These are phyloP conservation scores for Chamaecrista fasciculata DNA, from an alignment of 306 rosid species.

Conservation along the genomic window DNA sequence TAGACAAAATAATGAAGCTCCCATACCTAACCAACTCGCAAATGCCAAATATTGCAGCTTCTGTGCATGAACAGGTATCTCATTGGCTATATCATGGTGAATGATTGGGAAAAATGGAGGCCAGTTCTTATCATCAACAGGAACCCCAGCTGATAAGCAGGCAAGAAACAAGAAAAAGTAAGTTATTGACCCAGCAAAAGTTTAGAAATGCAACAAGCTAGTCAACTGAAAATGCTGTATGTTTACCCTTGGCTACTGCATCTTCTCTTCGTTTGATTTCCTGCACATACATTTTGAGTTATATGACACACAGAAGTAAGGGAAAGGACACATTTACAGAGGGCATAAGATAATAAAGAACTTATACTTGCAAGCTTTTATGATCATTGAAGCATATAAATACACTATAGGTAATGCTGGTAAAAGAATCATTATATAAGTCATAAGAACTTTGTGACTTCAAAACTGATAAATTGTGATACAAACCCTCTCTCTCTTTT, in stretches of 20 bases:
- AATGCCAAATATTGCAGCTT: constrained; percentile 93
- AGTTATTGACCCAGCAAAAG: constrained; percentile 22
- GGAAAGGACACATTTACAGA: constrained; percentile 17
- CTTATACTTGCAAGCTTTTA: constrained; percentile 6
- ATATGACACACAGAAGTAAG: constrained; percentile 27
- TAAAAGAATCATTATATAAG: constrained; percentile 17
- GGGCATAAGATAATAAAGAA: constrained; percentile 12
- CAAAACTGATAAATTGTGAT: constrained; percentile 3
- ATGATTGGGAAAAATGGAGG: constrained; percentile 94
- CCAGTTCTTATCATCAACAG: constrained; percentile 88
- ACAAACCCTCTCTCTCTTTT: constrained; percentile 72
- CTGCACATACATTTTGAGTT: constrained; percentile 44
- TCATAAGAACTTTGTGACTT: neutral
- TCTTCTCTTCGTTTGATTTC: constrained; percentile 90
- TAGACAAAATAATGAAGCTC: constrained; percentile 16
- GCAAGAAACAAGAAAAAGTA: constrained; percentile 15
- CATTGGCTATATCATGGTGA: constrained; percentile 97
- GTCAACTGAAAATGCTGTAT: neutral
- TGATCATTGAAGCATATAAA: constrained; percentile 1
- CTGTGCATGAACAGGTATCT: constrained; percentile 95
- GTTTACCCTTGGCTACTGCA: constrained; percentile 65
- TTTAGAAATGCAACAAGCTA: constrained; percentile 5
- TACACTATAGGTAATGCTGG: constrained; percentile 12
- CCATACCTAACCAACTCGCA: constrained; percentile 96
- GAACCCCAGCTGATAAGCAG: constrained; percentile 61